Evolutionary conservation across 1,139 yeast species (phyloP).

Genomic region (Sugiyamaella neomexicana): DNA sequence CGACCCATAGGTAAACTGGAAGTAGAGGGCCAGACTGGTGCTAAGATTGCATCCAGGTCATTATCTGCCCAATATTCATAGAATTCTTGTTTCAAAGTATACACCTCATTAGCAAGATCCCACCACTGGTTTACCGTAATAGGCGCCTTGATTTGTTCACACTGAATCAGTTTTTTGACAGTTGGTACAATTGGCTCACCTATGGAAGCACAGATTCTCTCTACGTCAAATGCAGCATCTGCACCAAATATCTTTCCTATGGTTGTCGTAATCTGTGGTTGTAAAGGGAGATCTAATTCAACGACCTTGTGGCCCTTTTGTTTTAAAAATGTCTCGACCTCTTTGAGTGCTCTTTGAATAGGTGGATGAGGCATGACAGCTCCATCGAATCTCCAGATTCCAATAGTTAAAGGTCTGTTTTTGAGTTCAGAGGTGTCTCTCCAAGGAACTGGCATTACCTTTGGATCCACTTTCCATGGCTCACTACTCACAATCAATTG

Average conservation of each 20-base stretch:
- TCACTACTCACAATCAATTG: conserved; percentile 53
- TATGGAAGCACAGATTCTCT: neutral
- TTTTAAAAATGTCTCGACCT: conserved; percentile 25
- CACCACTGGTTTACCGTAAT: conserved; percentile 36
- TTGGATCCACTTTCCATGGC: conserved; percentile 67
- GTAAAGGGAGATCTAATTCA: conserved; percentile 38
- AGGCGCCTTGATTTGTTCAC: neutral
- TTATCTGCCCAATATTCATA: neutral
- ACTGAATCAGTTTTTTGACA: neutral
- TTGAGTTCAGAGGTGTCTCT: conserved; percentile 38
- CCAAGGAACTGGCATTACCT: conserved; percentile 62
- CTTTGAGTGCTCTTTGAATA: conserved; percentile 9
- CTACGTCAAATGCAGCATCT: neutral
- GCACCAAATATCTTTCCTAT: neutral
- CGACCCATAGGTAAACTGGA: neutral
- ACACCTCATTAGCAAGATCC: conserved; percentile 27
- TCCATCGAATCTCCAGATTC: conserved; percentile 22
- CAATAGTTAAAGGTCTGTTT: conserved; percentile 19
- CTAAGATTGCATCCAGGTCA: neutral
- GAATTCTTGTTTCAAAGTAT: neutral
- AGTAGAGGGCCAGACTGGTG: neutral
- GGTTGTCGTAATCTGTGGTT: conserved; percentile 1
- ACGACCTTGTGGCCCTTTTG: conserved; percentile 46
- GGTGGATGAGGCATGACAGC: conserved; percentile 19
- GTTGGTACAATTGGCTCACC: conserved; percentile 1